Base-by-base conservation (phyloP, 345 rosid species). In the Schrenkiella parvula region DNA sequence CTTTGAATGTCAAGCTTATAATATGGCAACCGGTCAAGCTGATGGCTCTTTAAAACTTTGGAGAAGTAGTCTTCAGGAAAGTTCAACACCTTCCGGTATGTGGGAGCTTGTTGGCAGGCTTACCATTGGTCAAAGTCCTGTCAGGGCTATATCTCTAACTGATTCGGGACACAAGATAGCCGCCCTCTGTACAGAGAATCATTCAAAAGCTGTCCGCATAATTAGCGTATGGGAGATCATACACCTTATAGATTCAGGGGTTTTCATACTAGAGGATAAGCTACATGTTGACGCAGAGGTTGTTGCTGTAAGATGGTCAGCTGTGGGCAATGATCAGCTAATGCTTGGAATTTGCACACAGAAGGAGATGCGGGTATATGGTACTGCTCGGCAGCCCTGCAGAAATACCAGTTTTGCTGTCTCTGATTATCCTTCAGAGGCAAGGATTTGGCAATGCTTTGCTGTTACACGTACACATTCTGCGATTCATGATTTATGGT, bases 51-150 rank as follows among this genome's bases (percentile, higher is more conserved):
- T 90, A 83, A 93, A 87, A 76, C 77, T 90, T 72, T 93, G 97
- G 98, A 87, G 83, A 79, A 82, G 84, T 79, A 80, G 77, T 42
- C 19, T 78, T 75, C 80, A 72, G 68, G 66, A 72, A 58, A 61
- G 64, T 42, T 76, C 82, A 68, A 71, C 79, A 64, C 62, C 80
- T 71, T 32, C 34, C 19, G 26, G 29, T 48, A 70, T 48, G 21
- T 90, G 97, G 96, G 89, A 87, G 81, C 86, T 88, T 68, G 96
- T 89, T 54, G 98, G 98, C 71, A 78, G 80, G 73, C 75, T 88
- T 76, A 65, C 63, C 64, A 82, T 80, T 48, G 86, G 84, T 78
- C 82, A 78, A 76, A 84, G 85, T 50, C 85, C 89, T 37, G 80
- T 90, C 68, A 69, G 66, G 70, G 73, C 82, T 74, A 75, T 90